Evolutionary conservation across 2,329 filamentous ascomycete genomes (phyloP).

Genomic region (Westerdykella aurantiaca): DNA sequence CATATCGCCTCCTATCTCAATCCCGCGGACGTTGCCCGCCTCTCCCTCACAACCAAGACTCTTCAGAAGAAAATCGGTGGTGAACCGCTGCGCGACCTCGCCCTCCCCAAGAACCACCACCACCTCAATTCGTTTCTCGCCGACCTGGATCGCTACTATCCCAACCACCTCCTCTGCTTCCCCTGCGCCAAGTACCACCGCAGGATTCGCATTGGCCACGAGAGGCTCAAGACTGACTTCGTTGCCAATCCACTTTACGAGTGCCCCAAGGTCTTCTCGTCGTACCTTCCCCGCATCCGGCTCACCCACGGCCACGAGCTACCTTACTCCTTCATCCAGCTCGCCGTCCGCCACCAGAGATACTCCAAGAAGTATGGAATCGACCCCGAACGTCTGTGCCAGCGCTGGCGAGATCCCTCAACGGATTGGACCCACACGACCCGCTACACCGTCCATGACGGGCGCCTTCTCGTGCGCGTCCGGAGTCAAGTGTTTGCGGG

Average conservation of each 20-base stretch:
- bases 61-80: constrained; percentile 42
- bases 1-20: constrained; percentile 39
- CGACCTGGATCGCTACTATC: constrained; percentile 43
- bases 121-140: constrained; percentile 46
- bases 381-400: constrained; percentile 35
- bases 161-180: constrained; percentile 52
- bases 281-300: constrained; percentile 41
- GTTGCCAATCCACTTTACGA: constrained; percentile 50
- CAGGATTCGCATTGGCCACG: constrained; percentile 45
- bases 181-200: constrained; percentile 49
- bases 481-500: constrained; percentile 49
- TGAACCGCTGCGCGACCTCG: constrained; percentile 37
- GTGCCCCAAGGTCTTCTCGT: constrained; percentile 45
- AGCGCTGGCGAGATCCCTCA: constrained; percentile 50
- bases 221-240: constrained; percentile 46
- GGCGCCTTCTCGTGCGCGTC: constrained; percentile 54
- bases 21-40: constrained; percentile 44
- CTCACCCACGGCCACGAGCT: constrained; percentile 48
- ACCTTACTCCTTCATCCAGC: constrained; percentile 52
- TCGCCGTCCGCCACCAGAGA: constrained; percentile 38
- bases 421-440: constrained; percentile 51
- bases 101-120: constrained; percentile 33
- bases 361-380: constrained; percentile 1
- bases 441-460: constrained; percentile 50
- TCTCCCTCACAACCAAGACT: constrained; percentile 46